Conservation (phyloP, 257 asterid genomes). For the Echites panduratus region DNA sequence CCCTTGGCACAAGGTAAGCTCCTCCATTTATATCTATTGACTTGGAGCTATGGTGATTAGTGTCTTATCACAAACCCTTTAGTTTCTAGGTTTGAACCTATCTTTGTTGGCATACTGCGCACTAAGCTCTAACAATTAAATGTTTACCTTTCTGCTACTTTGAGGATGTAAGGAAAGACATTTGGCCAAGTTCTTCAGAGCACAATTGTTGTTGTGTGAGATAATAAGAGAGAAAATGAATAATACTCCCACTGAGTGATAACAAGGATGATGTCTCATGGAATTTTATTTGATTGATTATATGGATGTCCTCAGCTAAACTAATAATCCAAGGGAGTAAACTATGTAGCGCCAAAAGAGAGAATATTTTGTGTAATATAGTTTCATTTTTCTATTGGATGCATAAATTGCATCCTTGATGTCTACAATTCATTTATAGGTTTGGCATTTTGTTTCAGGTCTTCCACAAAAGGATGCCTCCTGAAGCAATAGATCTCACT, state of each 20-base stretch:
- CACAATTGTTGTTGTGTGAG: too few relatives aligned
- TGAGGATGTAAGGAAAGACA: neutral
- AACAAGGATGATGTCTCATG: neutral
- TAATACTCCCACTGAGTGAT: too few relatives aligned
- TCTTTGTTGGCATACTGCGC: neutral
- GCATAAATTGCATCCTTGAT: neutral
- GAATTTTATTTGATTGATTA: too few relatives aligned
- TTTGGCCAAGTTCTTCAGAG: neutral
- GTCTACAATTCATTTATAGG: neutral
- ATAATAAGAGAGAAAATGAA: neutral
- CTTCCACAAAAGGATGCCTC: slow-evolving; percentile 91
- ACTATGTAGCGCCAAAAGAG: neutral
- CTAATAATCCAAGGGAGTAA: neutral
- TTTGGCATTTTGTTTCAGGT: slow-evolving; percentile 40
- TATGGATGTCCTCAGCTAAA: neutral
- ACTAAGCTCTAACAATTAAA: neutral
- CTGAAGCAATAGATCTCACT: slow-evolving; percentile 95
- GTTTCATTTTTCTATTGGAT: neutral
- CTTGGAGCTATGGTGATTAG: slow-evolving; percentile 1
- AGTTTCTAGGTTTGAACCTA: neutral
- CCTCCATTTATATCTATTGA: slow-evolving; percentile 4
- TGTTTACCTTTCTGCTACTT: neutral
- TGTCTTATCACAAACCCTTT: neutral
- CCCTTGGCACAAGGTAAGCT: slow-evolving; percentile 91
- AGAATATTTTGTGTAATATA: neutral